Percentiles rank a stretch among this genome's conserved stretches.
Conservation (phyloP, 2,329 filamentous ascomycete genomes). For the Fusarium sp. region DNA sequence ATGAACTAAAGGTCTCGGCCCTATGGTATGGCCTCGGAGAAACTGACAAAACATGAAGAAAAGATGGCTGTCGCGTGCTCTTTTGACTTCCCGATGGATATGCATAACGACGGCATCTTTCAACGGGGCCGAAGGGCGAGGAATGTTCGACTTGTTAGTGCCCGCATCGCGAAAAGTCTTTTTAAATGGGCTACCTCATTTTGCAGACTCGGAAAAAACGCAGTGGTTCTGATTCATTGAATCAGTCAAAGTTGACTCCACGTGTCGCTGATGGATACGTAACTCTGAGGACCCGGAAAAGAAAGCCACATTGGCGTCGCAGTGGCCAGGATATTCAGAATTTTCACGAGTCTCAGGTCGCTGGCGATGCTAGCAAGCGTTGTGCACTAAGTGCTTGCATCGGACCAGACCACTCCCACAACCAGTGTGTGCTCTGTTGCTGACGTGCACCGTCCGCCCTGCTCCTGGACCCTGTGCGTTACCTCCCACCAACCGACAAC, state of each 20-base stretch:
- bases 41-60: slow-evolving; percentile 4
- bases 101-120: slow-evolving; percentile 27
- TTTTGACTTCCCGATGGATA: slow-evolving; percentile 30
- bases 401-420: slow-evolving; percentile 28
- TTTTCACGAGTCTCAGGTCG: slow-evolving; percentile 38
- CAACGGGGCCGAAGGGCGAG: slow-evolving; percentile 12
- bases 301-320: slow-evolving; percentile 32
- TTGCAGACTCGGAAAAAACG: slow-evolving; percentile 25
- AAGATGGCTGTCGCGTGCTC: slow-evolving; percentile 28
- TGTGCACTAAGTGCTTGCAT: slow-evolving; percentile 42
- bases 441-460: slow-evolving; percentile 25
- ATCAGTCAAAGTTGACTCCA: slow-evolving; percentile 22
- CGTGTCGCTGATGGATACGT: slow-evolving; percentile 30
- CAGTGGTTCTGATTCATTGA: slow-evolving; percentile 30
- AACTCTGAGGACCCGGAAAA: slow-evolving; percentile 6
- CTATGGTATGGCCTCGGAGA: slow-evolving; percentile 4
- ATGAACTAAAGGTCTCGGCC: slow-evolving; percentile 8
- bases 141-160: slow-evolving; percentile 34
- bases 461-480: slow-evolving; percentile 14
- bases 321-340: slow-evolving; percentile 33
- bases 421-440: slow-evolving; percentile 11
- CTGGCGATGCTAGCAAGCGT: slow-evolving; percentile 20
- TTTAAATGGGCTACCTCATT: not conserved
- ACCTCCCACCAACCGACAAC: slow-evolving; percentile 20
- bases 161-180: slow-evolving; percentile 37